Percentiles rank a stretch among this genome's conserved stretches.
Evolutionary conservation across 106 monocot species (phyloP).

Genomic region (Allium sativum): DNA sequence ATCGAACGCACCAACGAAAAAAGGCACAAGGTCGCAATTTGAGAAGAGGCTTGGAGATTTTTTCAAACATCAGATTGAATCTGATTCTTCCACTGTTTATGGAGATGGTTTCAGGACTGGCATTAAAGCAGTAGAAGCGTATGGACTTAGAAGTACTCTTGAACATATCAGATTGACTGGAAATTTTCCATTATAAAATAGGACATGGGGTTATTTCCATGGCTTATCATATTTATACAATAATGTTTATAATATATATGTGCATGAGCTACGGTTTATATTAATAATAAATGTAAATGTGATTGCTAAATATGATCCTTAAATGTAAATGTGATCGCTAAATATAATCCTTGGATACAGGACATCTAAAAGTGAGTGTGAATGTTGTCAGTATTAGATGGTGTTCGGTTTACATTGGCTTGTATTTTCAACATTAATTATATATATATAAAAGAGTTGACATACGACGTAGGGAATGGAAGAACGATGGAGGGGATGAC

Average conservation of each 20-base stretch:
- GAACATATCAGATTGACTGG: slow-evolving; percentile 62
- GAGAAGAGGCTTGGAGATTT: slow-evolving; percentile 61
- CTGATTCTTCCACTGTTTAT: slow-evolving; percentile 47
- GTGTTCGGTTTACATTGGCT: too few species aligned
- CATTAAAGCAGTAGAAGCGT: slow-evolving; percentile 34
- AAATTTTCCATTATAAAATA: slow-evolving; percentile 26
- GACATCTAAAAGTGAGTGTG: too few species aligned
- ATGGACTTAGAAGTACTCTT: slow-evolving; percentile 55
- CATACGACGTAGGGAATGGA: too few species aligned
- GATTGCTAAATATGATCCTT: too few species aligned
- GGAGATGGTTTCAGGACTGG: slow-evolving; percentile 75
- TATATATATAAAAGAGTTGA: too few species aligned
- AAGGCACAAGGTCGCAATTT: slow-evolving; percentile 33
- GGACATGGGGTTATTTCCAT: not conserved
- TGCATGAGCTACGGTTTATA: not conserved
- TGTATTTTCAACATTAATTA: too few species aligned
- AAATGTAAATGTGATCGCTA: too few species aligned
- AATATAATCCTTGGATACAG: too few species aligned
- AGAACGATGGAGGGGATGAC: too few species aligned
- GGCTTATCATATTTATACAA: not conserved
- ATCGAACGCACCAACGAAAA: slow-evolving; percentile 20
- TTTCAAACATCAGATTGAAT: slow-evolving; percentile 70
- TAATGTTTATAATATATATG: not conserved
- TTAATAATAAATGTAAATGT: too few species aligned
- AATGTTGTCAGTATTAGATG: too few species aligned